phyloP scores from a whole-genome alignment of 257 asterid species.

The Osmanthus fragrans region DNA sequence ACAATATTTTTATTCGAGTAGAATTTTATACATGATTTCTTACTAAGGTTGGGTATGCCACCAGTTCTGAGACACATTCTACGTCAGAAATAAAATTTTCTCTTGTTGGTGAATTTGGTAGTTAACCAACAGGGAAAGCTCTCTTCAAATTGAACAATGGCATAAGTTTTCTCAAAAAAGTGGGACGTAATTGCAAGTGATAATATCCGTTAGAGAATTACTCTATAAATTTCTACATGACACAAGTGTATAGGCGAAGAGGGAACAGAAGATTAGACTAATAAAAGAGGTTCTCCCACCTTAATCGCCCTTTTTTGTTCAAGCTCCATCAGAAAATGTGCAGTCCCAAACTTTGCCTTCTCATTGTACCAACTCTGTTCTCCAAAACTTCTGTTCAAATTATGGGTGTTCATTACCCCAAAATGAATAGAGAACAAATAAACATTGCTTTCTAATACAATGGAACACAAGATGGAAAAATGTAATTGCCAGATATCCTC shows the following conservation, averaged over 20 bases:
- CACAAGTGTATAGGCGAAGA: too few relatives aligned
- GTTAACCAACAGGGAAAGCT: too few relatives aligned
- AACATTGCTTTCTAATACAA: not conserved
- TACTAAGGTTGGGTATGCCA: too few relatives aligned
- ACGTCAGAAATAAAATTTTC: not conserved
- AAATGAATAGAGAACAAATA: not conserved
- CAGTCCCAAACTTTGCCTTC: conserved; percentile 81
- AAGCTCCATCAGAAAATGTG: conserved; percentile 69
- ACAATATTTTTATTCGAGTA: too few relatives aligned
- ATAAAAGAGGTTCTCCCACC: conserved; percentile 42
- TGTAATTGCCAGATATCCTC: not conserved
- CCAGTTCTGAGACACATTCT: too few relatives aligned
- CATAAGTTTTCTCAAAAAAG: too few relatives aligned
- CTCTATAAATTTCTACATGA: too few relatives aligned
- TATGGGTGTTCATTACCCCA: not conserved
- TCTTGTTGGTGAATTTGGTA: not conserved
- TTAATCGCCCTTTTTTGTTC: conserved; percentile 79
- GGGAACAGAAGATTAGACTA: not conserved
- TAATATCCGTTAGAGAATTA: too few relatives aligned
- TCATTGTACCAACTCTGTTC: conserved; percentile 43
- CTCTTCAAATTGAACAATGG: too few relatives aligned
- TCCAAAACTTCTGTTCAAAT: conserved; percentile 39
- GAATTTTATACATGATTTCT: too few relatives aligned
- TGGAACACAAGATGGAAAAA: not conserved
- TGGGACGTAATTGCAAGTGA: too few relatives aligned